Conservation (phyloP, 805 yeast genomes). For the Yarrowia bubula region DNA sequence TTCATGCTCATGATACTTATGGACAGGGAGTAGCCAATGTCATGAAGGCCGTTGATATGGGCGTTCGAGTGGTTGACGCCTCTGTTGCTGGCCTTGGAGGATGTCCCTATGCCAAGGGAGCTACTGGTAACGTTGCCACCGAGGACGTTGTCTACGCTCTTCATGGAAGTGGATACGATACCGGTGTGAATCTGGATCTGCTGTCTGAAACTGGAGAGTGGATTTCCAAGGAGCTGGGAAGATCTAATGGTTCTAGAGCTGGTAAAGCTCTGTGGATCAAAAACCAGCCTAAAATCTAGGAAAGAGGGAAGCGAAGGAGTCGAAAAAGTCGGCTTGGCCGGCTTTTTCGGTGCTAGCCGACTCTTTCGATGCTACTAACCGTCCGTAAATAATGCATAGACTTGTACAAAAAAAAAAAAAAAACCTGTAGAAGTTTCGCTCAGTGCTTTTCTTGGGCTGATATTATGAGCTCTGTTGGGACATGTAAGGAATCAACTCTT, state of each 20-base stretch:
- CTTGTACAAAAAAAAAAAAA: too few relatives aligned
- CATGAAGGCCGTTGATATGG: constrained; percentile 37
- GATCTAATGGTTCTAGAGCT: constrained; percentile 36
- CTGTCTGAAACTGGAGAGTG: constrained; percentile 36
- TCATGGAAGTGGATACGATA: constrained; percentile 36
- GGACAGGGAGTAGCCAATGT: constrained; percentile 41
- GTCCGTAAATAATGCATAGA: neutral
- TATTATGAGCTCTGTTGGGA: too few relatives aligned
- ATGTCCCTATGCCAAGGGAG: constrained; percentile 41
- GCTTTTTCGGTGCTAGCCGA: too few relatives aligned
- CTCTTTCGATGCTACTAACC: too few relatives aligned
- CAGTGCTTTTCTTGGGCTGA: too few relatives aligned
- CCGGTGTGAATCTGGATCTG: constrained; percentile 36
- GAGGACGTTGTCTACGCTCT: constrained; percentile 39
- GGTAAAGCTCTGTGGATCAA: constrained; percentile 35
- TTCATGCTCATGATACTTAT: constrained; percentile 40
- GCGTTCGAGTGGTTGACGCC: constrained; percentile 37
- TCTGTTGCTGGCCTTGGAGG: constrained; percentile 40
- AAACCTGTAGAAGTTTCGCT: too few relatives aligned
- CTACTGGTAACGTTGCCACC: constrained; percentile 39
- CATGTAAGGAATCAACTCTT: too few relatives aligned
- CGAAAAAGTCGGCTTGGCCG: too few relatives aligned
- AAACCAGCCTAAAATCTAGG: constrained; percentile 20
- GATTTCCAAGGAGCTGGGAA: constrained; percentile 33
- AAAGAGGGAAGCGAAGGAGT: too few relatives aligned